Base-by-base conservation (phyloP, 2,329 filamentous ascomycete genomes). In the Fusarium chuoi region DNA sequence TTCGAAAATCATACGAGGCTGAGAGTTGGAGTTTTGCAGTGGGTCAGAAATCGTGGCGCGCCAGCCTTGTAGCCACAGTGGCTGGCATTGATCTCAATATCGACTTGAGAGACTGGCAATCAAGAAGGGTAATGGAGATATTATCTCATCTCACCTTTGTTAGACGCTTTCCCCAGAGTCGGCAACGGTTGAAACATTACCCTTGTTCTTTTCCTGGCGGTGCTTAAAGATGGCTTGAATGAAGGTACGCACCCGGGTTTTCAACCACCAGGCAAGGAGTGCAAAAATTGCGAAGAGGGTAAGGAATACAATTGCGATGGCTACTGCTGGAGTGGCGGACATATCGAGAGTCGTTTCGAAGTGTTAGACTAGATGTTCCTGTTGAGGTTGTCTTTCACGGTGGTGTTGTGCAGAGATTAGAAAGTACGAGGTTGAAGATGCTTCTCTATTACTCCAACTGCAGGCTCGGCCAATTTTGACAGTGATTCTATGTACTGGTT, bases 281-380 rank as follows among this genome's bases (percentile, higher is more conserved):
- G 67, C 78, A 46, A 82, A 64, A 36, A 82, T 59, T 12, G 73
- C 46, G 55, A 82, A 72, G 35, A 85, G 66, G 17, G 75, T 67
- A 17, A 84, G 62, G 33, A 84, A 46, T 9, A 83, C 59, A 51
- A 83, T 68, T 30, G 80, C 82, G 13, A 84, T 79, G 11, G 65
- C 68, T 30, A 70, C 73, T 9, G 80, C 75, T 15, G 82, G 80
- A 20, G 59, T 76, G 36, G 77, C 57, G 26, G 77, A 61, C 80
- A 82, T 83, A 20, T 55, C 51, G 44, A 48, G 24, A 24, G 12
- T 14, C 9, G 36, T 30, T 10, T 6, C 33, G 45, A 12, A 46
- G 7, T 45, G 20, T 12, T 35, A 9, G 26, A 35, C 9, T 26
- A 11, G 18, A 51, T 68, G 33, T 39, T 51, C 28, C 20, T 36